These are phyloP conservation scores for Colletotrichum tabaci DNA, from an alignment of 2,329 filamentous ascomycete species.

Conservation along the genomic window DNA sequence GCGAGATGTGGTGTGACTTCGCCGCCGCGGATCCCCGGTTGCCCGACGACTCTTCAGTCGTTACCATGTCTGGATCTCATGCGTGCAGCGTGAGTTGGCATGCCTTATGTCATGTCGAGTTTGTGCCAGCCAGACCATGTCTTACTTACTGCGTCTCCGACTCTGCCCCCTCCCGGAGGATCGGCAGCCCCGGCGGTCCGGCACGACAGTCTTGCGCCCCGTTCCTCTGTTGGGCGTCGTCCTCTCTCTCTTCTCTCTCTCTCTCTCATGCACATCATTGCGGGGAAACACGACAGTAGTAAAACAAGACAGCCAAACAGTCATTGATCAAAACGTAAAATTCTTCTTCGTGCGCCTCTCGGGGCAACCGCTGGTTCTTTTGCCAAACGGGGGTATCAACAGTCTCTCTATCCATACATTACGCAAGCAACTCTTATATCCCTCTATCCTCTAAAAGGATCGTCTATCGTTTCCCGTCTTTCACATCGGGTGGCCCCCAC, in stretches of 20 bases:
- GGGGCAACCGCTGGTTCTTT: neutral
- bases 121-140: too few species aligned
- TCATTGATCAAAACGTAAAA: neutral
- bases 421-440: neutral
- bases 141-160: neutral
- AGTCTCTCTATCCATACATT: conserved; percentile 11
- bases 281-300: neutral
- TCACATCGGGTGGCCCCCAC: too few species aligned
- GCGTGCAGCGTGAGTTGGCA: too few species aligned
- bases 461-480: neutral
- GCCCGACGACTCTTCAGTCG: neutral
- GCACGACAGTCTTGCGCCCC: neutral
- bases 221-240: neutral
- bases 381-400: conserved; percentile 14
- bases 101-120: too few species aligned
- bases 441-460: neutral
- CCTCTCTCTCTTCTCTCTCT: too few species aligned
- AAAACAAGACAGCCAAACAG: neutral
- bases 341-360: neutral
- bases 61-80: neutral
- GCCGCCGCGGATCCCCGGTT: neutral
- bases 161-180: neutral
- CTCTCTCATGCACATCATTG: neutral
- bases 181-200: too few species aligned
- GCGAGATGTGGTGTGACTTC: too few species aligned